phyloP scores from a whole-genome alignment of 805 yeast species.

The Brettanomyces anomalus region DNA sequence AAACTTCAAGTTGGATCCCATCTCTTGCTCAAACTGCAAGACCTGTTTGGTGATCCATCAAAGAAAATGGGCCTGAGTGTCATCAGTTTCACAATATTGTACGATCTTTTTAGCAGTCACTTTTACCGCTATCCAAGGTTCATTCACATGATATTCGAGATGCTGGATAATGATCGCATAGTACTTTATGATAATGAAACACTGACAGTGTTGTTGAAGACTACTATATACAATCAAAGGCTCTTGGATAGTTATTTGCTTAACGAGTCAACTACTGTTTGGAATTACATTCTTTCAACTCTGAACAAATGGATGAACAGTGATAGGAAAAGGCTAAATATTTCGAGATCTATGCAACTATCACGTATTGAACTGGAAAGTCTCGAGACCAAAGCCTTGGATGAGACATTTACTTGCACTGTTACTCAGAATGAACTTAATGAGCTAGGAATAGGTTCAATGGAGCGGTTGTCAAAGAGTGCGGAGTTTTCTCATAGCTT shows the following conservation, averaged over 20 bases:
- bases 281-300: constrained; percentile 7
- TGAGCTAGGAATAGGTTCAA: constrained; percentile 18
- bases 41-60: background rate
- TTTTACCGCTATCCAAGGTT: constrained; percentile 12
- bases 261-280: constrained; percentile 9
- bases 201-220: constrained; percentile 12
- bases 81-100: constrained; percentile 9
- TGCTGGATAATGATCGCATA: constrained; percentile 8
- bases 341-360: constrained; percentile 4
- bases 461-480: constrained; percentile 22
- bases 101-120: constrained; percentile 11
- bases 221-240: constrained; percentile 14
- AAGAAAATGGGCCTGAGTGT: background rate
- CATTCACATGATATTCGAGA: constrained; percentile 8
- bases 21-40: constrained; percentile 7
- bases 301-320: constrained; percentile 13
- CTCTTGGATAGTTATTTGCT: constrained; percentile 12
- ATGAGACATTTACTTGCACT: background rate
- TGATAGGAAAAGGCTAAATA: constrained; percentile 6
- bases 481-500: constrained; percentile 24
- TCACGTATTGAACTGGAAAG: constrained; percentile 1
- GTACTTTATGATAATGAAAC: constrained; percentile 4
- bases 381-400: background rate
- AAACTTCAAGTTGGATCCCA: constrained; percentile 4
- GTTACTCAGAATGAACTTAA: constrained; percentile 13